phyloP scores from a whole-genome alignment of 306 rosid genomes.

The Cucurbita moschata region DNA sequence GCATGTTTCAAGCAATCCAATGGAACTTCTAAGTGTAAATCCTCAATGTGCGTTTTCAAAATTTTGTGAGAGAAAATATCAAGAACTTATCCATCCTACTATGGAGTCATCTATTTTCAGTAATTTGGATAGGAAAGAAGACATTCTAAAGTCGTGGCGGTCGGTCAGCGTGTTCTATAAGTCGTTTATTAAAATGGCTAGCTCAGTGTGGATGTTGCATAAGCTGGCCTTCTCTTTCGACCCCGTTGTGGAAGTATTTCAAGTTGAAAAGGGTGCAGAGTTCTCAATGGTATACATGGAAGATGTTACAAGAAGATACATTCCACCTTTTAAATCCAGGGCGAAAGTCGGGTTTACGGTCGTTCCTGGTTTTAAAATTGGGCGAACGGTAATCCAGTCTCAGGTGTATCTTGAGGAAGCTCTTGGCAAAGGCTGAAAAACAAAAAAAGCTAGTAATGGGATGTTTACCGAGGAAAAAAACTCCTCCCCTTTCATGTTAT shows the following conservation, averaged over 20 bases:
- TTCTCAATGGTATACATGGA: slow-evolving; percentile 85
- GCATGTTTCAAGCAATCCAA: slow-evolving; percentile 80
- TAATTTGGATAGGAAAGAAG: slow-evolving; percentile 53
- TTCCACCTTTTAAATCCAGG: slow-evolving; percentile 44
- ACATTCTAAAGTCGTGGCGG: slow-evolving; percentile 67
- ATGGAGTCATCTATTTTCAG: slow-evolving; percentile 78
- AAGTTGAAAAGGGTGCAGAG: slow-evolving; percentile 67
- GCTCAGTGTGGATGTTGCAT: slow-evolving; percentile 81
- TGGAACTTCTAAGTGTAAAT: slow-evolving; percentile 61
- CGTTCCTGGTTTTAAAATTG: slow-evolving; percentile 78
- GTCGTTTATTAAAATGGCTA: slow-evolving; percentile 79
- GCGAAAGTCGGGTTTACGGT: slow-evolving; percentile 78
- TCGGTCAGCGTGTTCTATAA: slow-evolving; percentile 79
- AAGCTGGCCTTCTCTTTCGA: slow-evolving; percentile 66
- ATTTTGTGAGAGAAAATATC: slow-evolving; percentile 79
- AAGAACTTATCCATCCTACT: slow-evolving; percentile 62
- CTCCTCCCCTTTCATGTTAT: not conserved
- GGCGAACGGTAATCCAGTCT: slow-evolving; percentile 61
- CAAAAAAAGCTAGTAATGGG: not conserved
- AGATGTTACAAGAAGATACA: slow-evolving; percentile 50
- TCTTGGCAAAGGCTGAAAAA: not conserved
- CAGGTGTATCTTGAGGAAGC: slow-evolving; percentile 48
- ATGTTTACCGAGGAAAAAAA: no score
- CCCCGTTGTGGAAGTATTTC: slow-evolving; percentile 68
- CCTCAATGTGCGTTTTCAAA: slow-evolving; percentile 48